A percentile compares a stretch with the other conserved stretches of the same genome.
Conservation (phyloP, 257 asterid genomes). For the Solanum phureja region DNA sequence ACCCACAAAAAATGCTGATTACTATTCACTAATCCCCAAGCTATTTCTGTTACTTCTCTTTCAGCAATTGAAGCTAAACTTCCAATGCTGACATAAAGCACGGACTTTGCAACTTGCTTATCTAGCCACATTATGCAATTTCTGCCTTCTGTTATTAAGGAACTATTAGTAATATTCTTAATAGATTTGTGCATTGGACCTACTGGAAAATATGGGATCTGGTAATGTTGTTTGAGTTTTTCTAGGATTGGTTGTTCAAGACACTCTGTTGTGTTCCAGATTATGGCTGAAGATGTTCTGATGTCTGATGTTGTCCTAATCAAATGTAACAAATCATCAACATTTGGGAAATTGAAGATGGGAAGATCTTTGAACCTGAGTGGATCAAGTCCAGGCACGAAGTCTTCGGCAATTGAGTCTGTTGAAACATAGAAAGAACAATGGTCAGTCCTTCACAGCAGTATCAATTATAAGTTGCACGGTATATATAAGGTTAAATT, state of each 20-base stretch:
- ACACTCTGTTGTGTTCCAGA: neutral
- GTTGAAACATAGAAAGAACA: neutral
- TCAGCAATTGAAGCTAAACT: too few species aligned
- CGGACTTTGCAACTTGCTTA: neutral
- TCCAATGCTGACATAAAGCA: too few species aligned
- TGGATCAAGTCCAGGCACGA: neutral
- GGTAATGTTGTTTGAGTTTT: neutral
- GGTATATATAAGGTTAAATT: neutral
- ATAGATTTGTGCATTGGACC: neutral
- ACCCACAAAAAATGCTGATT: too few species aligned
- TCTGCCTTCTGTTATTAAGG: neutral
- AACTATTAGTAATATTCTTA: too few species aligned
- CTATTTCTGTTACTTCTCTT: too few species aligned
- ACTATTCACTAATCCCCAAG: too few species aligned
- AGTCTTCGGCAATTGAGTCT: neutral
- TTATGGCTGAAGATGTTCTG: neutral
- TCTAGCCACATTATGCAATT: neutral
- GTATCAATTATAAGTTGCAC: neutral
- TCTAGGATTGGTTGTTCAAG: neutral
- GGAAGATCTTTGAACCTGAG: neutral
- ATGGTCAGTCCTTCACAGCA: too few species aligned
- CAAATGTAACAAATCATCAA: neutral
- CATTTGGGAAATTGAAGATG: neutral
- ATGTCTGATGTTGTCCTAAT: neutral
- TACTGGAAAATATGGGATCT: neutral